Conservation (phyloP, 768 basidiomycete genomes). For the Collybia sordida region DNA sequence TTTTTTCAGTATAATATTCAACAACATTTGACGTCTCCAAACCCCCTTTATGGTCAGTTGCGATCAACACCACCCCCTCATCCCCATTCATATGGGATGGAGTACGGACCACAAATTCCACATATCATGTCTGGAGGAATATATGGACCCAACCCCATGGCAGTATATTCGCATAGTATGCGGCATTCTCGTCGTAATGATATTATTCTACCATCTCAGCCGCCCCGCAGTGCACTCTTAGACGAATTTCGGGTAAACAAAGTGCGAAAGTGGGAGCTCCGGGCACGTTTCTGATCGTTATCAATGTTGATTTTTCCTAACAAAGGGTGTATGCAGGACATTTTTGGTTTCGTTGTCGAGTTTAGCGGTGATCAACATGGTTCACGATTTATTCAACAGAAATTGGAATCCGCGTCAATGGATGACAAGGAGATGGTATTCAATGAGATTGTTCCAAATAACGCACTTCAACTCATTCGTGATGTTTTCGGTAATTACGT, state of each 20-base stretch:
- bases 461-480: conserved; percentile 74
- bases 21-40: conserved; percentile 43
- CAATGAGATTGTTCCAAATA: conserved; percentile 81
- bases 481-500: conserved; percentile 98
- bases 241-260: conserved; percentile 87
- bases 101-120: conserved; percentile 48
- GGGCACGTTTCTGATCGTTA: conserved; percentile 43
- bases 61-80: conserved; percentile 44
- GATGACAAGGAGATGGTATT: conserved; percentile 83
- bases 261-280: conserved; percentile 77
- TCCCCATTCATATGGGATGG: conserved; percentile 44
- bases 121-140: conserved; percentile 42
- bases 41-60: conserved; percentile 39
- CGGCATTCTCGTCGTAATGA: conserved; percentile 49
- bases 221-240: conserved; percentile 67
- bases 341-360: conserved; percentile 82
- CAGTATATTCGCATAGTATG: conserved; percentile 33
- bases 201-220: conserved; percentile 27
- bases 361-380: conserved; percentile 95
- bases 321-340: conserved; percentile 56
- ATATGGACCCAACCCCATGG: conserved; percentile 41
- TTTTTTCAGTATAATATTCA: conserved; percentile 40
- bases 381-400: conserved; percentile 96
- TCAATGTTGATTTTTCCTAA: conserved; percentile 11
- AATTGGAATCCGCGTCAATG: conserved; percentile 70